Percentiles rank a stretch among this genome's conserved stretches.
These are phyloP conservation scores for Setaria italica DNA, from an alignment of 202 grass and related monocot species.

Conservation along the genomic window DNA sequence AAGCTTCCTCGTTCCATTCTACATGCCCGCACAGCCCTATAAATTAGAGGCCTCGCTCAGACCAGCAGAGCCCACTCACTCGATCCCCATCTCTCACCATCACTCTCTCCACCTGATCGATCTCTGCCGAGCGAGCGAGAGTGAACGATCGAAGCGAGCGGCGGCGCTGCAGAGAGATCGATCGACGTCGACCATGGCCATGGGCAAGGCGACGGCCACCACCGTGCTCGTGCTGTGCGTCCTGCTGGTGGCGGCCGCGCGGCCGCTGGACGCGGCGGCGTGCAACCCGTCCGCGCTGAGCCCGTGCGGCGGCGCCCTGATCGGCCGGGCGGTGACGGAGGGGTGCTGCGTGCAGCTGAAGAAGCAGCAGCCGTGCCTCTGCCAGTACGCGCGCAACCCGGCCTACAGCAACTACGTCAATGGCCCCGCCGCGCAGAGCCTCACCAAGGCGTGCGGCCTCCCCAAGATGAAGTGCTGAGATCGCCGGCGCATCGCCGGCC, in stretches of 20 bases:
- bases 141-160: no score
- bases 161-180: background rate
- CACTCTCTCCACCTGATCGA: background rate
- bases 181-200: background rate
- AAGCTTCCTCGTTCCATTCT: no score
- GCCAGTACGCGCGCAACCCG: constrained; percentile 71
- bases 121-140: background rate
- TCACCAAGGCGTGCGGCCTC: constrained; percentile 42
- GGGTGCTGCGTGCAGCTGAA: constrained; percentile 54
- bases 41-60: background rate
- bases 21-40: no score
- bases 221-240: background rate
- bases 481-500: background rate
- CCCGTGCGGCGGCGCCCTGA: constrained; percentile 58
- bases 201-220: constrained; percentile 14
- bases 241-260: constrained; percentile 7
- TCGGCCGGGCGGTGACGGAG: constrained; percentile 6
- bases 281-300: constrained; percentile 59
- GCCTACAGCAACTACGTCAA: constrained; percentile 49
- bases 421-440: constrained; percentile 40
- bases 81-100: background rate
- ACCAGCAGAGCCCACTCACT: background rate
- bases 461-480: constrained; percentile 49
- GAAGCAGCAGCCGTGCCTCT: constrained; percentile 66
- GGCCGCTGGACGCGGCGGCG: constrained; percentile 11